Conservation (phyloP, 805 yeast genomes). For the Ogataea nitratoaversa region DNA sequence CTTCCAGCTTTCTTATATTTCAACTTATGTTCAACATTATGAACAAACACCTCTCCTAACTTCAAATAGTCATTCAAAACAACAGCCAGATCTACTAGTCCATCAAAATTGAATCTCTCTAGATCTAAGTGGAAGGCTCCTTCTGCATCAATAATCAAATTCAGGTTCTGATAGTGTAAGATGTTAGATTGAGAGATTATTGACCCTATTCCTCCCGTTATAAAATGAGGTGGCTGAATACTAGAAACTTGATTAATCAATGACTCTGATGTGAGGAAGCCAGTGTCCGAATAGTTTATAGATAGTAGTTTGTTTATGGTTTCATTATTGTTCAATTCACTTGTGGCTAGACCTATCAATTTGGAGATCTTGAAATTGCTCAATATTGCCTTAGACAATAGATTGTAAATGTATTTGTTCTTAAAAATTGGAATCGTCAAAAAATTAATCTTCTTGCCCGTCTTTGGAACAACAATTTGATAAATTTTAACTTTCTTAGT, state of each 20-base stretch:
- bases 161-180: constrained; percentile 7
- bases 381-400: constrained; percentile 15
- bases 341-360: constrained; percentile 20
- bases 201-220: constrained; percentile 43
- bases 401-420: constrained; percentile 23
- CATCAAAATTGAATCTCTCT: constrained; percentile 39
- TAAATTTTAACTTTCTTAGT: constrained; percentile 12
- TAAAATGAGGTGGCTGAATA: constrained; percentile 45
- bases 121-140: constrained; percentile 42
- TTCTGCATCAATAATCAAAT: constrained; percentile 37
- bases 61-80: constrained; percentile 15
- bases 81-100: constrained; percentile 33
- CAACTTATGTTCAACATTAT: constrained; percentile 8
- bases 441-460: constrained; percentile 7
- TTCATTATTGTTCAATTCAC: constrained; percentile 18
- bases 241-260: constrained; percentile 28
- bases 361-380: constrained; percentile 7
- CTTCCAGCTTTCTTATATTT: constrained; percentile 14
- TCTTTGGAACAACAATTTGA: constrained; percentile 3
- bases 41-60: constrained; percentile 4
- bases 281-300: constrained; percentile 1
- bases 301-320: constrained; percentile 15
- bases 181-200: constrained; percentile 29
- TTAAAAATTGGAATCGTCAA: constrained; percentile 20
- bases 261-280: neutral